Percentiles rank a stretch among this genome's conserved stretches.
Evolutionary conservation across 495 filamentous ascomycete genomes (phyloP).

Genomic region (Acidomyces sp.): DNA sequence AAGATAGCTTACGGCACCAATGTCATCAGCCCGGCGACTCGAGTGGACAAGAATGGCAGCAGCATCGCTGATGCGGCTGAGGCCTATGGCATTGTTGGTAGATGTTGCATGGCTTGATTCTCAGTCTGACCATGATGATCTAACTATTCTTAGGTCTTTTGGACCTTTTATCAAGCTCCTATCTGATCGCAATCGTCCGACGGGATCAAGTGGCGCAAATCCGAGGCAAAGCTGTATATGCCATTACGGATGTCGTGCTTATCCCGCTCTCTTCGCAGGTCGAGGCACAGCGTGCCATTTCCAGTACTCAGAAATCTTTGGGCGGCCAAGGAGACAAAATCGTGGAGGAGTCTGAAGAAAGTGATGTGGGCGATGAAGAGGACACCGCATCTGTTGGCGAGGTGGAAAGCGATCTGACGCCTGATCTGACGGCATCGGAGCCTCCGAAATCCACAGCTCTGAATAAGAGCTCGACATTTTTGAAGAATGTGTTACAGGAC

Average conservation of each 20-base stretch:
- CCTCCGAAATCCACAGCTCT: background rate
- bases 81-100: slow-evolving; percentile 77
- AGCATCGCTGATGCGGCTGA: slow-evolving; percentile 36
- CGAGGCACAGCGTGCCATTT: slow-evolving; percentile 60
- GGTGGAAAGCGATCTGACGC: background rate
- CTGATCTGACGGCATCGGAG: slow-evolving; percentile 7
- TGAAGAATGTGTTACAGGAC: slow-evolving; percentile 8
- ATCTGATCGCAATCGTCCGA: slow-evolving; percentile 69
- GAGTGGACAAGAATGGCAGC: slow-evolving; percentile 25
- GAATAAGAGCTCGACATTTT: slow-evolving; percentile 1
- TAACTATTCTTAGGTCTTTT: slow-evolving; percentile 53
- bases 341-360: slow-evolving; percentile 26
- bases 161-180: slow-evolving; percentile 43
- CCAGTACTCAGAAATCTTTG: slow-evolving; percentile 44
- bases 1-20: slow-evolving; percentile 56
- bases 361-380: slow-evolving; percentile 29
- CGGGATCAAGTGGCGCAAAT: slow-evolving; percentile 82
- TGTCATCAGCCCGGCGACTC: slow-evolving; percentile 29
- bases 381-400: slow-evolving; percentile 20
- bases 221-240: slow-evolving; percentile 67
- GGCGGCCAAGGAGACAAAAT: slow-evolving; percentile 22
- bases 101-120: slow-evolving; percentile 17
- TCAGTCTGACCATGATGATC: slow-evolving; percentile 1
- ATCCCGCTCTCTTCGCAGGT: slow-evolving; percentile 66
- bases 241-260: slow-evolving; percentile 71